phyloP scores from a whole-genome alignment of 2,329 filamentous ascomycete genomes.

The Xylaria sp. region DNA sequence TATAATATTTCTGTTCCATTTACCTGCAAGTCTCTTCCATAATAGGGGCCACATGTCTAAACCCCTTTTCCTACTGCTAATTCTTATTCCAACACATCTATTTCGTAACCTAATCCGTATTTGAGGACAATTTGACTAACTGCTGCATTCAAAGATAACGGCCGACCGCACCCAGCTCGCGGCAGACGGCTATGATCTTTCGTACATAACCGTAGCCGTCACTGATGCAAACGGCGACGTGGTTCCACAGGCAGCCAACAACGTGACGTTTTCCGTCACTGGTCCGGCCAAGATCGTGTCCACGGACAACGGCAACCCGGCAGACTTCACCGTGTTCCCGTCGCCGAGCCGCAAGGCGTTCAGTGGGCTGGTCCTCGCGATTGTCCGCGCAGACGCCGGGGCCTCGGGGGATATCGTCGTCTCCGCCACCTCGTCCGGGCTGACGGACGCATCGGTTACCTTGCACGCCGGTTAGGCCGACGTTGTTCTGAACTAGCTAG shows the following conservation, averaged over 20 bases:
- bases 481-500: background rate
- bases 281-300: slow-evolving; percentile 59
- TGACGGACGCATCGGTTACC: slow-evolving; percentile 36
- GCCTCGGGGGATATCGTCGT: slow-evolving; percentile 44
- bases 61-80: too few relatives aligned
- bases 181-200: slow-evolving; percentile 58
- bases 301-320: slow-evolving; percentile 64
- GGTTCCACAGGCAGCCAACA: slow-evolving; percentile 57
- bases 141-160: slow-evolving; percentile 37
- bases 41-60: background rate
- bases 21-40: background rate
- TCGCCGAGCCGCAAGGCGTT: slow-evolving; percentile 55
- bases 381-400: slow-evolving; percentile 51
- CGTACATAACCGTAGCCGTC: slow-evolving; percentile 59
- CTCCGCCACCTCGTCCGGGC: slow-evolving; percentile 38
- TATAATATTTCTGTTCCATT: background rate
- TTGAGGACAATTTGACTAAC: slow-evolving; percentile 10
- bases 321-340: slow-evolving; percentile 58
- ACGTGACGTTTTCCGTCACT: slow-evolving; percentile 57
- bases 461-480: slow-evolving; percentile 28
- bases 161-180: slow-evolving; percentile 55
- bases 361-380: slow-evolving; percentile 55
- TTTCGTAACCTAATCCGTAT: background rate
- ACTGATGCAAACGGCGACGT: slow-evolving; percentile 56
- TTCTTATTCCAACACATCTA: background rate